These are phyloP conservation scores for Nicotiana attenuata DNA, from an alignment of 257 asterid genomes.

Conservation along the genomic window DNA sequence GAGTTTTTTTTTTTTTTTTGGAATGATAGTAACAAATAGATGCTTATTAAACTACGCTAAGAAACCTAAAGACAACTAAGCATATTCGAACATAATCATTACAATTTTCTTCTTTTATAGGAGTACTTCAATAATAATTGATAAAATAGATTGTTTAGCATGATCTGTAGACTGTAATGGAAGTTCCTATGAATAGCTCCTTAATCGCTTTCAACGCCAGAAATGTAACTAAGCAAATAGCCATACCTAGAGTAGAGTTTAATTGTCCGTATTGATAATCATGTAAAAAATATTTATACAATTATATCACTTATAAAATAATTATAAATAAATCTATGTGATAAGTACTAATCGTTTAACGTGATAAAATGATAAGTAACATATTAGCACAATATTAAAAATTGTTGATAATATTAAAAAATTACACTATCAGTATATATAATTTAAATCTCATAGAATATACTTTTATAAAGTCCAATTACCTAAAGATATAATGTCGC, in stretches of 20 bases:
- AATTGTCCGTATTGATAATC: not conserved
- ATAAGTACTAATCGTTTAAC: too few relatives aligned
- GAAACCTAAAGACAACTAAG: conserved; percentile 1
- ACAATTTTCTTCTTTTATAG: not conserved
- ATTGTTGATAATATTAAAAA: too few relatives aligned
- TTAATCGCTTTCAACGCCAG: not conserved
- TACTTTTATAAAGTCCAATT: too few relatives aligned
- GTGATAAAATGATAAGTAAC: too few relatives aligned
- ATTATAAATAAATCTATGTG: too few relatives aligned
- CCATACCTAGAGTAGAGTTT: not conserved
- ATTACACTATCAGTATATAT: too few relatives aligned
- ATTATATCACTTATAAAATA: too few relatives aligned
- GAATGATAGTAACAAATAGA: not conserved
- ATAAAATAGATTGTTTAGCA: not conserved
- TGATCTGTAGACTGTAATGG: not conserved
- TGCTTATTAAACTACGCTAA: conserved; percentile 10
- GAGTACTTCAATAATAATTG: not conserved
- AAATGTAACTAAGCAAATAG: not conserved
- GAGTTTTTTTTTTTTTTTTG: not conserved
- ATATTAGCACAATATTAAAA: too few relatives aligned
- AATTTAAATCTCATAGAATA: too few relatives aligned
- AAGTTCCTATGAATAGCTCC: not conserved
- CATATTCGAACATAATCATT: conserved; percentile 10
- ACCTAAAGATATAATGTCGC: too few relatives aligned
- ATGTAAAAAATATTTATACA: too few relatives aligned